Evolutionary conservation across 768 basidiomycete genomes (phyloP).

Genomic region (Mycena epipterygia): DNA sequence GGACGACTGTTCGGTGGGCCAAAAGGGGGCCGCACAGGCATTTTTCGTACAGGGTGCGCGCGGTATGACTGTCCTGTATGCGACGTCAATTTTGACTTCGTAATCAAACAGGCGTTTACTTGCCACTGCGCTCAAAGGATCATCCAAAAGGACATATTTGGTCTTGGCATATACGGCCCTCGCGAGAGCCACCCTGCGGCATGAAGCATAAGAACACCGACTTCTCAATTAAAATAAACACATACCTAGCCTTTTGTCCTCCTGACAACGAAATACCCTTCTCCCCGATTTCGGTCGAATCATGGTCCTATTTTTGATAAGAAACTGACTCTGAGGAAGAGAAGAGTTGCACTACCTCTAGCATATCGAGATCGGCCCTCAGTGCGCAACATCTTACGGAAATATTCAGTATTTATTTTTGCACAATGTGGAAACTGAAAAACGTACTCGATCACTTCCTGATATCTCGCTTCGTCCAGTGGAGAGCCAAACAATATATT

Average conservation of each 20-base stretch:
- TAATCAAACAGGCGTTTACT: slow-evolving; percentile 38
- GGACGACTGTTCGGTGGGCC: slow-evolving; percentile 74
- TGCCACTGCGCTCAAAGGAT: slow-evolving; percentile 73
- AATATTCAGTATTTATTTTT: too few species aligned
- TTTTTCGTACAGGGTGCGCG: slow-evolving; percentile 72
- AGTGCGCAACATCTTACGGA: slow-evolving; percentile 92
- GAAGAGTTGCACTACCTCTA: slow-evolving; percentile 88
- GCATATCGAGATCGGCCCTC: slow-evolving; percentile 80
- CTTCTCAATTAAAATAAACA: background rate
- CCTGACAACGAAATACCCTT: slow-evolving; percentile 57
- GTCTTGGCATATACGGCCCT: slow-evolving; percentile 72
- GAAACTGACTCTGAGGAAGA: too few species aligned
- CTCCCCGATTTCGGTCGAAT: slow-evolving; percentile 86
- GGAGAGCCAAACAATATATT: slow-evolving; percentile 87
- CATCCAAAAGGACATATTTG: slow-evolving; percentile 66
- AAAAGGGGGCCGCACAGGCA: slow-evolving; percentile 79
- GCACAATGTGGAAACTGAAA: too few species aligned
- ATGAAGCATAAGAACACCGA: background rate
- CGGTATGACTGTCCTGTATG: slow-evolving; percentile 75
- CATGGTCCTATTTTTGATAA: too few species aligned
- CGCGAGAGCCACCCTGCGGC: slow-evolving; percentile 70
- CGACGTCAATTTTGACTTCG: background rate
- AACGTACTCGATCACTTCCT: slow-evolving; percentile 81
- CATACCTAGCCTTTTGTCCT: slow-evolving; percentile 73
- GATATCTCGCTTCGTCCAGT: slow-evolving; percentile 79